Conservation (phyloP, 345 rosid genomes). For the Lumnitzera racemosa region DNA sequence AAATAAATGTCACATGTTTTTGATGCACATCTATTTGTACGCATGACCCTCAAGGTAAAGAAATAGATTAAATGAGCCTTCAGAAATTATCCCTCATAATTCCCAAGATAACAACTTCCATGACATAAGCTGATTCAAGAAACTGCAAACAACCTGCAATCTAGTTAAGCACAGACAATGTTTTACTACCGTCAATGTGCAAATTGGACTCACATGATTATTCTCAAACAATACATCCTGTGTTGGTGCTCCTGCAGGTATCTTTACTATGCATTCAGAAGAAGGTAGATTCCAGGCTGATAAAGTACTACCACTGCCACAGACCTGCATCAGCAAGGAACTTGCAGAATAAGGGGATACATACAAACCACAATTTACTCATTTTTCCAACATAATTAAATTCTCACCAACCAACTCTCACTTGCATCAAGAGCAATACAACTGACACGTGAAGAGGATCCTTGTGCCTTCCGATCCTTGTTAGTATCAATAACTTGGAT, state of each 20-base stretch:
- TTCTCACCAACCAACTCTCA: conserved; percentile 98
- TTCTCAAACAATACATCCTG: conserved; percentile 73
- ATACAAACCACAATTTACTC: background rate
- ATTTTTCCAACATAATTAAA: conserved; percentile 7
- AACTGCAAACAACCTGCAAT: too few species aligned
- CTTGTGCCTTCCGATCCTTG: conserved; percentile 38
- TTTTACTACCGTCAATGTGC: background rate
- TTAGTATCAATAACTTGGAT: conserved; percentile 45
- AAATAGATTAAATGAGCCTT: too few species aligned
- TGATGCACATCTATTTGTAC: too few species aligned
- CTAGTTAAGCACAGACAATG: background rate
- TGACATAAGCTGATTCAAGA: too few species aligned
- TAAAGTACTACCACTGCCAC: conserved; percentile 58
- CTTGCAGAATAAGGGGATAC: conserved; percentile 2
- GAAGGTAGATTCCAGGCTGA: conserved; percentile 86
- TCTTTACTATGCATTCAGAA: conserved; percentile 67
- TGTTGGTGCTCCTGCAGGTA: conserved; percentile 33
- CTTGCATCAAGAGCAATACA: conserved; percentile 89
- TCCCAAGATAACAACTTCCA: too few species aligned
- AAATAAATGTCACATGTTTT: too few species aligned
- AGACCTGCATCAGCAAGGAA: conserved; percentile 41
- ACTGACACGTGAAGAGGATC: conserved; percentile 38
- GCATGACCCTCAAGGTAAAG: too few species aligned
- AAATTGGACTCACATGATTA: conserved; percentile 55
- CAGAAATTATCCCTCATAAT: too few species aligned